A percentile compares a stretch with the other conserved stretches of the same genome.
These are phyloP conservation scores for Saturnispora sekii DNA, from an alignment of 805 yeast genomes.

Conservation along the genomic window DNA sequence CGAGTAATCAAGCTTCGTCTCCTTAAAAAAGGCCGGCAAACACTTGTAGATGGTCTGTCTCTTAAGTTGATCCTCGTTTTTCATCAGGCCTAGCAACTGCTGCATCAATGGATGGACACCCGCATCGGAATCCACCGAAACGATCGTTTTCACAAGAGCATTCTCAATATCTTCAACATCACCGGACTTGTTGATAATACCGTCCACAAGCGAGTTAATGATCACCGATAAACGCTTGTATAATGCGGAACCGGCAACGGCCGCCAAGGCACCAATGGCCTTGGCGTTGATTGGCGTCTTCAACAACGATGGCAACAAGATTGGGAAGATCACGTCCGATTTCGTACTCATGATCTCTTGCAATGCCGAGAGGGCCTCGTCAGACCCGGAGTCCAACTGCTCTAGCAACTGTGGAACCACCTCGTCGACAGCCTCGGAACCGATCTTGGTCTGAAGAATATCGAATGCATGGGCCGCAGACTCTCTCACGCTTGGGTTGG, in stretches of 20 bases:
- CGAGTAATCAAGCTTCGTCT: constrained; percentile 59
- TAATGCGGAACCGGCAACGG: constrained; percentile 80
- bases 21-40: constrained; percentile 60
- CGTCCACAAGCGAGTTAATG: constrained; percentile 62
- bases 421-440: constrained; percentile 80
- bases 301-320: constrained; percentile 76
- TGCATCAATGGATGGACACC: constrained; percentile 82
- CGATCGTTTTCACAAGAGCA: constrained; percentile 59
- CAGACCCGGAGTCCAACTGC: constrained; percentile 52
- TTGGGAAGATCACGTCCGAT: constrained; percentile 88
- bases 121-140: constrained; percentile 64
- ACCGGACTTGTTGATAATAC: constrained; percentile 33
- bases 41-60: constrained; percentile 57
- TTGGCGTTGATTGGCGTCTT: constrained; percentile 81
- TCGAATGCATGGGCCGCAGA: constrained; percentile 92
- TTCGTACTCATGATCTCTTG: constrained; percentile 88
- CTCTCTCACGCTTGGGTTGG: constrained; percentile 64
- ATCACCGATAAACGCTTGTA: constrained; percentile 64
- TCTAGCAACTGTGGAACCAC: constrained; percentile 74
- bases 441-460: constrained; percentile 70
- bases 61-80: constrained; percentile 60
- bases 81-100: constrained; percentile 65
- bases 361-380: constrained; percentile 75
- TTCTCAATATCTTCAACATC: constrained; percentile 32
- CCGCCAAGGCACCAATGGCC: constrained; percentile 78